Percentiles rank a stretch among this genome's conserved stretches.
phyloP scores from a whole-genome alignment of 1,284 basidiomycete genomes.

The Phlebopus sp. region DNA sequence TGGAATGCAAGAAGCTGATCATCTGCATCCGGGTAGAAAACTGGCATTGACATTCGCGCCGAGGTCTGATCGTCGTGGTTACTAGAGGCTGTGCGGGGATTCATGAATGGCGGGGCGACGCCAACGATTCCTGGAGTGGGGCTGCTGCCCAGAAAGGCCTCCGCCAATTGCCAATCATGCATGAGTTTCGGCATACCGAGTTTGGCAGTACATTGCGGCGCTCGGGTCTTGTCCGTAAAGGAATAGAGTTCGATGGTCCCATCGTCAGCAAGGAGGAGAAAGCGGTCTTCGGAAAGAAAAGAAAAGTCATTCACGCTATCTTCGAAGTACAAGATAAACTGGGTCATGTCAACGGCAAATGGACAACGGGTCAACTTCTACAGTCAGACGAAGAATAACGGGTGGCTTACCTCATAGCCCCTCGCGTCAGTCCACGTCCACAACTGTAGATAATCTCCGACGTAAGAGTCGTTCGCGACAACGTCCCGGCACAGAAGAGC shows the following conservation, averaged over 20 bases:
- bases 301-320: slow-evolving; percentile 51
- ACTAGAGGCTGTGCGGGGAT: neutral
- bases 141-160: slow-evolving; percentile 48
- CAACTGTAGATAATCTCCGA: slow-evolving; percentile 41
- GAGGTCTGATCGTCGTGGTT: neutral
- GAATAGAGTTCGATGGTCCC: slow-evolving; percentile 47
- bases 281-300: slow-evolving; percentile 42
- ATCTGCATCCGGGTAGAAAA: slow-evolving; percentile 42
- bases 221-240: slow-evolving; percentile 35
- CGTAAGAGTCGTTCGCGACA: slow-evolving; percentile 25
- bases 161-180: slow-evolving; percentile 45
- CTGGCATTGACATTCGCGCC: neutral
- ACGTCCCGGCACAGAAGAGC: slow-evolving; percentile 47
- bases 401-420: slow-evolving; percentile 34
- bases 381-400: slow-evolving; percentile 1
- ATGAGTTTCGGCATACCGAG: slow-evolving; percentile 43
- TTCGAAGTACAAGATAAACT: slow-evolving; percentile 38
- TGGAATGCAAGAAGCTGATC: slow-evolving; percentile 49
- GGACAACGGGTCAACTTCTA: neutral
- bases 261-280: slow-evolving; percentile 43
- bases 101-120: neutral
- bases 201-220: slow-evolving; percentile 34
- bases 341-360: neutral
- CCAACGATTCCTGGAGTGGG: slow-evolving; percentile 34
- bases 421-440: slow-evolving; percentile 42